These are phyloP conservation scores for Aspergillus sp. DNA, from an alignment of 2,329 filamentous ascomycete species.

Conservation along the genomic window DNA sequence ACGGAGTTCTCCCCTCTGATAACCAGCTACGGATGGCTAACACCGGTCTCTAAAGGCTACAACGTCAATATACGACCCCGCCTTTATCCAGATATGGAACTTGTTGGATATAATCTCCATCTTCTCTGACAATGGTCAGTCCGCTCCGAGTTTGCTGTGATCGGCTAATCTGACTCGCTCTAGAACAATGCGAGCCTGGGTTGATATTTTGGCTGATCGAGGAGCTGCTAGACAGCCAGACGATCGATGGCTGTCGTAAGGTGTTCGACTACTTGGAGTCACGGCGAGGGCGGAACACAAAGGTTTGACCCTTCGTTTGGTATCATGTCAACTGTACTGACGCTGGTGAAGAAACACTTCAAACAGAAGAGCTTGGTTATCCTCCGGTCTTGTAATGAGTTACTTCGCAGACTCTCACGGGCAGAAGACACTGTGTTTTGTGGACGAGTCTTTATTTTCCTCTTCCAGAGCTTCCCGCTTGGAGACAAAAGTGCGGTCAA, in stretches of 20 bases:
- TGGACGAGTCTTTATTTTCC: slow-evolving; percentile 92
- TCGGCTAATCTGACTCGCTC: slow-evolving; percentile 13
- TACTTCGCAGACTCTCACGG: slow-evolving; percentile 84
- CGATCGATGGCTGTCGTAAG: slow-evolving; percentile 78
- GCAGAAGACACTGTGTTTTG: slow-evolving; percentile 97
- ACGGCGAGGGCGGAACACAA: slow-evolving; percentile 75
- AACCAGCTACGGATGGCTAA: slow-evolving; percentile 9
- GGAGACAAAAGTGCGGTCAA: slow-evolving; percentile 98
- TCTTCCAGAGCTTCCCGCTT: slow-evolving; percentile 94
- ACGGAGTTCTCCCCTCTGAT: slow-evolving; percentile 26
- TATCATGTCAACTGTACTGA: too few species aligned
- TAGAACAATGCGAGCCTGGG: slow-evolving; percentile 59
- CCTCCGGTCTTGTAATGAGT: slow-evolving; percentile 87
- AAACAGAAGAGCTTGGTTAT: slow-evolving; percentile 80
- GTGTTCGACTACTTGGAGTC: slow-evolving; percentile 96
- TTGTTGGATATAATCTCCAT: slow-evolving; percentile 84
- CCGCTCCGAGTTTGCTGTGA: slow-evolving; percentile 13
- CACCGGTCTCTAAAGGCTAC: slow-evolving; percentile 46
- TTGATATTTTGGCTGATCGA: slow-evolving; percentile 86
- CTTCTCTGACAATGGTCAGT: slow-evolving; percentile 70
- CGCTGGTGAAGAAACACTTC: slow-evolving; percentile 50
- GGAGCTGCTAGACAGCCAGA: slow-evolving; percentile 91
- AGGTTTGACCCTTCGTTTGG: too few species aligned
- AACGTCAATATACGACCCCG: slow-evolving; percentile 64
- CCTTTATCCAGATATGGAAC: slow-evolving; percentile 83